These are phyloP conservation scores for Chlorella sp. DNA, from an alignment of 139 green algal species.

Conservation along the genomic window DNA sequence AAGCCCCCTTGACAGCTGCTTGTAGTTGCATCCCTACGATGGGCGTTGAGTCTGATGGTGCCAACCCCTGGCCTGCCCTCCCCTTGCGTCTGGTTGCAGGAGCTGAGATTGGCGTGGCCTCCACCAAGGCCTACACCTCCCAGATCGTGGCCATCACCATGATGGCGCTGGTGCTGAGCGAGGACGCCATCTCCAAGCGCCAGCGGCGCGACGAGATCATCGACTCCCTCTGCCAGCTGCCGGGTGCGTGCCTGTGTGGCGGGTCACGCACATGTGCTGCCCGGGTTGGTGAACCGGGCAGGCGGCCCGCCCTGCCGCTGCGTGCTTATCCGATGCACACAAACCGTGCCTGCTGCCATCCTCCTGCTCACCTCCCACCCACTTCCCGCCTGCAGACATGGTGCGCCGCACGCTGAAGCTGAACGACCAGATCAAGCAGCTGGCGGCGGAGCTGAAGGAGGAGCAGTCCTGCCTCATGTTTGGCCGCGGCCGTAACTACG, in stretches of 20 bases:
- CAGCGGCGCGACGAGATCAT: slow-evolving; percentile 68
- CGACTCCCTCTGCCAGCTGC: slow-evolving; percentile 59
- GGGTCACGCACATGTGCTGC: too few relatives aligned
- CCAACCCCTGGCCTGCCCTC: not conserved
- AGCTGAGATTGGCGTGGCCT: slow-evolving; percentile 81
- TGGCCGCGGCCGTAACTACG: slow-evolving; percentile 78
- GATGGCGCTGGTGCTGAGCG: slow-evolving; percentile 70
- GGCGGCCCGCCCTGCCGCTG: too few relatives aligned
- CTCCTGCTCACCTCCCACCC: not conserved
- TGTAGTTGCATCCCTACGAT: too few relatives aligned
- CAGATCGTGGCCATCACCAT: slow-evolving; percentile 77
- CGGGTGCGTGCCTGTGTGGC: slow-evolving; percentile 34
- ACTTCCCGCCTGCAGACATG: not conserved
- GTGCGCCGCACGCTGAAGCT: slow-evolving; percentile 52
- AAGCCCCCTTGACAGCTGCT: too few relatives aligned
- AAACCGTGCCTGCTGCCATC: not conserved
- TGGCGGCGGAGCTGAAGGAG: slow-evolving; percentile 64
- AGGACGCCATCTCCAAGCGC: slow-evolving; percentile 64
- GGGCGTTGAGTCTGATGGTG: too few relatives aligned
- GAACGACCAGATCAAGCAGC: slow-evolving; percentile 58
- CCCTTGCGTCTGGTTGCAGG: slow-evolving; percentile 30
- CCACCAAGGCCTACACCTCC: slow-evolving; percentile 72
- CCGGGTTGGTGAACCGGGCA: too few relatives aligned
- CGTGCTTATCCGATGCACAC: too few relatives aligned
- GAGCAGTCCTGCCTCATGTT: slow-evolving; percentile 69